These are phyloP conservation scores for Trichosporon faecale DNA, from an alignment of 1,284 basidiomycete genomes.

Conservation along the genomic window DNA sequence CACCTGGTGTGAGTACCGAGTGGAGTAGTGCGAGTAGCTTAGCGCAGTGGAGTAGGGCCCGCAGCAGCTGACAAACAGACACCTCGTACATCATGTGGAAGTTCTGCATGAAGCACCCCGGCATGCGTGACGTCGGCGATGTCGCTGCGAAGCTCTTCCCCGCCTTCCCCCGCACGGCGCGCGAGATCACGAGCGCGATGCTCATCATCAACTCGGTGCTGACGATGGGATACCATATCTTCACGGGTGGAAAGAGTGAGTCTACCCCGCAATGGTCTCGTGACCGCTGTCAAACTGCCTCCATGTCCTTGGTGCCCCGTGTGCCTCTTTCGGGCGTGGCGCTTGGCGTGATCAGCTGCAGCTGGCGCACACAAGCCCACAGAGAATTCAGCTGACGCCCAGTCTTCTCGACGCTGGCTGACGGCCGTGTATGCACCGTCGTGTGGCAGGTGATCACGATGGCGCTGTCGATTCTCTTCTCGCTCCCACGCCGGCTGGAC, in stretches of 20 bases:
- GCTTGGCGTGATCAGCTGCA: too few species aligned
- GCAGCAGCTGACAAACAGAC: constrained; percentile 27
- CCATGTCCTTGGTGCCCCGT: too few species aligned
- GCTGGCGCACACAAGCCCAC: too few species aligned
- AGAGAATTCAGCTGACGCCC: neutral
- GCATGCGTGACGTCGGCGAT: constrained; percentile 63
- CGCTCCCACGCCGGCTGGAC: constrained; percentile 58
- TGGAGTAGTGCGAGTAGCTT: neutral
- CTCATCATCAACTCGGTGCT: constrained; percentile 44
- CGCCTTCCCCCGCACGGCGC: constrained; percentile 30
- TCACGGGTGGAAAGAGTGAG: constrained; percentile 46
- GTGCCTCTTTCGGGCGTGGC: too few species aligned
- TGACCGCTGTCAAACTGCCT: neutral
- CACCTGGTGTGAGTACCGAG: constrained; percentile 39
- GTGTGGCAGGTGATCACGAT: constrained; percentile 57
- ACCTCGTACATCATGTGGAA: constrained; percentile 43
- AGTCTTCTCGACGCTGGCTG: constrained; percentile 60
- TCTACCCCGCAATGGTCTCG: neutral
- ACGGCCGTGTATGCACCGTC: constrained; percentile 59
- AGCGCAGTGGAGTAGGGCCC: neutral
- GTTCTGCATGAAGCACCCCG: constrained; percentile 62
- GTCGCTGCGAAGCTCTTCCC: constrained; percentile 58
- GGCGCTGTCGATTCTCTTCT: constrained; percentile 53
- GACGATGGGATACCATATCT: constrained; percentile 50
- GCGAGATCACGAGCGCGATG: constrained; percentile 39